Conservation (phyloP, 1,284 basidiomycete genomes). For the Takashimella tepidaria region DNA sequence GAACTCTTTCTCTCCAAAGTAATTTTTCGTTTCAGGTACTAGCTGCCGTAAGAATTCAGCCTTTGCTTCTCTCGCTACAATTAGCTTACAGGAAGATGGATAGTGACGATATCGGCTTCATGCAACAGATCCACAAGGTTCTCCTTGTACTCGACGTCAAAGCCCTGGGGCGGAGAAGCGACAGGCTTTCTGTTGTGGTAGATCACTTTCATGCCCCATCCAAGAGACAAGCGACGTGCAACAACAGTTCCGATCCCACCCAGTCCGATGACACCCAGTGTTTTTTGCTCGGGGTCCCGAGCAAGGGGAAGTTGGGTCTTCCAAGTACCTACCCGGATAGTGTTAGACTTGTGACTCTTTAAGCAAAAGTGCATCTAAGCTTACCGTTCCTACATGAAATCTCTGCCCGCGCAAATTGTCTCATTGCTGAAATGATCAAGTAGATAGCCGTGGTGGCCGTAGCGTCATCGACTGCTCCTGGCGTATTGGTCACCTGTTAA, state of each 20-base stretch:
- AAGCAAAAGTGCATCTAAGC: not conserved
- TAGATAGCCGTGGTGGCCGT: conserved; percentile 82
- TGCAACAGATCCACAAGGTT: conserved; percentile 62
- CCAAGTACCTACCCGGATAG: conserved; percentile 47
- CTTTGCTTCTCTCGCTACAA: no score
- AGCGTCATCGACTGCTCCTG: conserved; percentile 79
- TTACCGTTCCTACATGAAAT: conserved; percentile 43
- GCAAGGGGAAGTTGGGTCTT: conserved; percentile 53
- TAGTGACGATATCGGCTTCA: conserved; percentile 62
- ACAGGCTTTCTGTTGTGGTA: conserved; percentile 67
- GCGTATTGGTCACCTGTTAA: conserved; percentile 78
- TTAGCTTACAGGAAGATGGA: conserved; percentile 36
- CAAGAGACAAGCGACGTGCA: conserved; percentile 19
- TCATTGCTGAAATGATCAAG: conserved; percentile 69
- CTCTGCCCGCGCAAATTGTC: conserved; percentile 67
- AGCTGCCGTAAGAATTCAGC: conserved; percentile 21
- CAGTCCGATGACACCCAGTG: conserved; percentile 76
- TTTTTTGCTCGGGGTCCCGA: conserved; percentile 68
- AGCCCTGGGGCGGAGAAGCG: conserved; percentile 50
- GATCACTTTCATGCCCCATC: conserved; percentile 62
- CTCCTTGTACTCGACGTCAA: conserved; percentile 62
- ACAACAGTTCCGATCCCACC: conserved; percentile 66
- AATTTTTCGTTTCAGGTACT: conserved; percentile 61
- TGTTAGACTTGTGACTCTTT: conserved; percentile 49
- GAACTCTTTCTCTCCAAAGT: conserved; percentile 70